Evolutionary conservation across 495 filamentous ascomycete genomes (phyloP).

Genomic region (Monascus purpureus): DNA sequence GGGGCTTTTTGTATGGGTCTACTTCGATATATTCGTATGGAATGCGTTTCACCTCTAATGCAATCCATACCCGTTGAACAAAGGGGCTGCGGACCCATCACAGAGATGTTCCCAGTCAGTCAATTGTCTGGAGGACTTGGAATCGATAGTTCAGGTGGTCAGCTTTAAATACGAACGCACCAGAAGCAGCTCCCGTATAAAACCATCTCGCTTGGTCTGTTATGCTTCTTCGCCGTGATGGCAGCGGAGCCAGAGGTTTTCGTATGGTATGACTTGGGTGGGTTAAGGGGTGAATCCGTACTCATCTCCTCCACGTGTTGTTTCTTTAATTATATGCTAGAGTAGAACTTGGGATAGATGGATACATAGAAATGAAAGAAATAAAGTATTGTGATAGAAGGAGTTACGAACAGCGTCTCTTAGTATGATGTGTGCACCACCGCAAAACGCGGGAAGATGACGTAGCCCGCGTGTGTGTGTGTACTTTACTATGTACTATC

Average conservation of each 20-base stretch:
- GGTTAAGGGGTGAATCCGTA: conserved; percentile 13
- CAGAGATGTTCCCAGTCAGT: conserved; percentile 12
- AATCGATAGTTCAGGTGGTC: too few relatives aligned
- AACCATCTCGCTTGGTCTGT: conserved; percentile 58
- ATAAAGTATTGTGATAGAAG: too few relatives aligned
- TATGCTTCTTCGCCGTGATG: conserved; percentile 57
- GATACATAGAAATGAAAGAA: too few relatives aligned
- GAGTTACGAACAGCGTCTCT: too few relatives aligned
- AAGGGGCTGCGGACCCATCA: conserved; percentile 55
- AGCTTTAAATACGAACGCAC: too few relatives aligned
- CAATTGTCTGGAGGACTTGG: background rate
- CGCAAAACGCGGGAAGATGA: too few relatives aligned
- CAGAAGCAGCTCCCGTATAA: conserved; percentile 87
- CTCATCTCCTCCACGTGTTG: too few relatives aligned
- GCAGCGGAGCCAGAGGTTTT: conserved; percentile 67
- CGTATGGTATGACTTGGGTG: conserved; percentile 70
- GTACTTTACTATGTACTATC: too few relatives aligned
- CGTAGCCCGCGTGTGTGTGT: too few relatives aligned
- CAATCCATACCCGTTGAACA: conserved; percentile 92
- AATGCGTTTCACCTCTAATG: conserved; percentile 73
- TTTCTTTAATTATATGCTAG: too few relatives aligned
- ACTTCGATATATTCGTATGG: conserved; percentile 87
- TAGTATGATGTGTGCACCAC: too few relatives aligned
- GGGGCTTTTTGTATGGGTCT: conserved; percentile 74
- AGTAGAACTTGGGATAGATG: too few relatives aligned